Evolutionary conservation across 2,329 filamentous ascomycete species (phyloP), one percentile per base, ranked within the genome.

Genomic region (Ceratocystis cubensis): DNA sequence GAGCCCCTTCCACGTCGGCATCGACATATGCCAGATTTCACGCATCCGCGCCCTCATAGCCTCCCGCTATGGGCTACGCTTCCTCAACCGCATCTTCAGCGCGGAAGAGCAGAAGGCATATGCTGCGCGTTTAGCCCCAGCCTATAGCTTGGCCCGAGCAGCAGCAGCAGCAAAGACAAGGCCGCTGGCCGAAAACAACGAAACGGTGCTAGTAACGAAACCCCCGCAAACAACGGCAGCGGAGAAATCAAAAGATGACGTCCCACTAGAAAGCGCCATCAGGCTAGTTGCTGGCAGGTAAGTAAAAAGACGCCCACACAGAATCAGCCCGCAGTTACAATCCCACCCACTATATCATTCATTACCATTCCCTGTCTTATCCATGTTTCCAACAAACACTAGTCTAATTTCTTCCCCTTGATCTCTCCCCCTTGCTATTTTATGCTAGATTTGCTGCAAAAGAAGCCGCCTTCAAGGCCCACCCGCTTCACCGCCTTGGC

Each of bases 381-480:
- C 37, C 37, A 13, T 13, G 37, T 41, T 41, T 41, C 37, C 37
- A 15, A 4, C 37, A 15, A 37, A 1, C 28, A 1, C 15, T 8
- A 33, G 62, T 33, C 33, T 64, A 53, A 48, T 28, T n/a, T 44
- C 20, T 41, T 57, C 37, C n/a, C 20, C 20, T 30, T 25, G 22
- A 28, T 3, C 30, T 20, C 5, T 22, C 33, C 10, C 33, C 33
- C 33, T 41, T 13, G 37, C 10, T 15, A 4, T 41, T 4, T 15
- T 15, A 13, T 41, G 3, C 46, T 45, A 83, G 84, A 64, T 88
- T 86, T 72, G 87, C 88, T 1, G 88, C 87, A 6, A 91, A 91
- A 73, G 89, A 91, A 75, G 88, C 88, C 1, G 82, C 81, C 64
- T 85, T 88, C 70, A 91, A 92, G 75, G 88, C 88, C 1, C 83